Base-by-base conservation (phyloP, 129 eudicot species). In the Helichrysum umbraculigerum region DNA sequence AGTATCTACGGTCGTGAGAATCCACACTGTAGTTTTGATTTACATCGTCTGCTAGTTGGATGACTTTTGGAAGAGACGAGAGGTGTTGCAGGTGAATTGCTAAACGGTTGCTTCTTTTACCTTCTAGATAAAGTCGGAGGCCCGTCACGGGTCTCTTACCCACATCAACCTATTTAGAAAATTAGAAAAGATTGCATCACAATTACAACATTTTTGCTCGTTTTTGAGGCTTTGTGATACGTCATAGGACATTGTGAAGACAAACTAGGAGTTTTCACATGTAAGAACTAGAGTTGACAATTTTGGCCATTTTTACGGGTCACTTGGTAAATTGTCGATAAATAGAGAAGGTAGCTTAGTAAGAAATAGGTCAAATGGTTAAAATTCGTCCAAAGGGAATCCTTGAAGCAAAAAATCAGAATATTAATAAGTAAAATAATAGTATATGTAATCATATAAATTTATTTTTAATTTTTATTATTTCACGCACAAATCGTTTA, bases 101-200 rank as follows among this genome's bases (percentile, higher is more conserved):
- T 80, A 95, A 78, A 35, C 90, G 89, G 68, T 91, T 95, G 89
- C 96, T 91, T 82, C 90, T 83, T 77, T 85, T 91, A 41, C 99
- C 99, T 85, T 95, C 99, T 3, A 95, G 86, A 71, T 95, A 91
- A 37, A 95, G 84, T 61, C 99, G 87, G 34, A 95, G 85, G 30
- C 99, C 99, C 12, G 97, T 91, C 32, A 95, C 97, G 0, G 99
- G 99, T 82, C 99, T 86, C 83, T 87, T 95, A 20, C 99, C 97
- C 64, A 91, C 97, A 77, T 95, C 99, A 51, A 95, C 99, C 99
- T 95, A 89, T 33, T 84, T 44, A 44, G 30, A 35, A 72, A 37
- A 47, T 47, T 47, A 14, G 5, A 47, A 47, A 47, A 14, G 4
- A 12, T 47, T 47, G 54, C 4, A 47, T 47, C 54, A 47, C 54